Percentiles rank a stretch among this genome's conserved stretches.
These are phyloP conservation scores for Scedosporium minutisporum DNA, from an alignment of 2,329 filamentous ascomycete species.

Conservation along the genomic window DNA sequence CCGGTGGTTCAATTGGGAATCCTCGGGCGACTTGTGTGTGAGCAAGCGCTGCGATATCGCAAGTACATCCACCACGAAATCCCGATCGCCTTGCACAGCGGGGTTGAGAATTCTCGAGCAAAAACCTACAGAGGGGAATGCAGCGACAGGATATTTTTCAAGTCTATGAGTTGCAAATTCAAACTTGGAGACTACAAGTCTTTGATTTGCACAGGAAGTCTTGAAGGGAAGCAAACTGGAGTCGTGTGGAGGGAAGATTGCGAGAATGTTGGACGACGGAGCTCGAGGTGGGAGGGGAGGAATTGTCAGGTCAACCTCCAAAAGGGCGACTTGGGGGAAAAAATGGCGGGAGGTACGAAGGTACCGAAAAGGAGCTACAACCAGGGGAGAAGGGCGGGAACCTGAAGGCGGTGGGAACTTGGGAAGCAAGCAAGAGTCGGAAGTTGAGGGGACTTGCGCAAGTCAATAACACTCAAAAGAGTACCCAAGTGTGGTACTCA, in stretches of 20 bases:
- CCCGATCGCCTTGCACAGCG: not conserved
- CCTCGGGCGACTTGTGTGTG: not conserved
- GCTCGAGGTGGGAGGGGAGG: slow-evolving; percentile 3
- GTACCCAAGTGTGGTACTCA: no score
- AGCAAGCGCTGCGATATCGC: not conserved
- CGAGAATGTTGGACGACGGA: not conserved
- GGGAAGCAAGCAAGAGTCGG: not conserved
- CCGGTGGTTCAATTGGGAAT: not conserved
- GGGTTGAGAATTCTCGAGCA: not conserved
- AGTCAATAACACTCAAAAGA: not conserved
- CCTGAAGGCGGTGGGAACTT: not conserved
- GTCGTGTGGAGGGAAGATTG: not conserved
- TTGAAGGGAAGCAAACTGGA: not conserved
- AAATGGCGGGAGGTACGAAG: not conserved
- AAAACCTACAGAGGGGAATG: not conserved
- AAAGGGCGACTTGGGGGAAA: not conserved
- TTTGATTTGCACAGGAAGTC: not conserved
- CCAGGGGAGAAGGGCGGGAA: not conserved
- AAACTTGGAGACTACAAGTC: not conserved
- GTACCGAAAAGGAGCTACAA: not conserved
- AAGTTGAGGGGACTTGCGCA: not conserved
- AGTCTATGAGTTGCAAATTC: not conserved
- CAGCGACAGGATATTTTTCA: not conserved
- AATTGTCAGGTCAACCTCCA: slow-evolving; percentile 1
- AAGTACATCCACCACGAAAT: not conserved